Evolutionary conservation across 2,329 filamentous ascomycete species (phyloP).

Genomic region (Mycogone perniciosa): DNA sequence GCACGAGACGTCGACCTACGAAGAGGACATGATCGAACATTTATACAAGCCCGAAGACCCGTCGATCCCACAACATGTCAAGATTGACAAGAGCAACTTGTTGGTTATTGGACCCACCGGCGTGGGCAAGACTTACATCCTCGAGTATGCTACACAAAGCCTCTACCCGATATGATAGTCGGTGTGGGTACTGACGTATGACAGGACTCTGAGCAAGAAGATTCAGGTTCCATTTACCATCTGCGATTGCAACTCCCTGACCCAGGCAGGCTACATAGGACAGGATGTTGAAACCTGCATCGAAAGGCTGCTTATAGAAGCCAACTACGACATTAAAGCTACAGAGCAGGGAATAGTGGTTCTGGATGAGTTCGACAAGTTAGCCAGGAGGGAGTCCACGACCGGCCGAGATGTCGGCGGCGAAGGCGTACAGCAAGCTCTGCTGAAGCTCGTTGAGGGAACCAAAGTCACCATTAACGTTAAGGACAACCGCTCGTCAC

Average conservation of each 20-base stretch:
- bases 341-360: constrained; percentile 92
- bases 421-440: constrained; percentile 91
- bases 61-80: constrained; percentile 45
- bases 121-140: constrained; percentile 93
- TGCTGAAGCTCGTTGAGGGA: constrained; percentile 93
- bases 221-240: constrained; percentile 95
- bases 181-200: constrained; percentile 17
- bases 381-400: constrained; percentile 77
- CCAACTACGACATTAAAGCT: constrained; percentile 78
- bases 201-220: constrained; percentile 79
- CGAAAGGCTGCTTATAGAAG: constrained; percentile 79
- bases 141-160: constrained; percentile 46
- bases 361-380: constrained; percentile 95
- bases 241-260: constrained; percentile 92
- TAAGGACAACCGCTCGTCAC: constrained; percentile 64
- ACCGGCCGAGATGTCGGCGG: constrained; percentile 93
- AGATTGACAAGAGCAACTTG: constrained; percentile 93
- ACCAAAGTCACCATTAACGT: constrained; percentile 89
- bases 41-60: constrained; percentile 46
- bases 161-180: not conserved
- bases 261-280: constrained; percentile 94
- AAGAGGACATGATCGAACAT: constrained; percentile 31
- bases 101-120: constrained; percentile 86
- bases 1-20: constrained; percentile 28
- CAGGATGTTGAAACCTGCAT: constrained; percentile 97